Conservation (phyloP, 352 stramenopile species). For the Globisporangium nagaii region DNA sequence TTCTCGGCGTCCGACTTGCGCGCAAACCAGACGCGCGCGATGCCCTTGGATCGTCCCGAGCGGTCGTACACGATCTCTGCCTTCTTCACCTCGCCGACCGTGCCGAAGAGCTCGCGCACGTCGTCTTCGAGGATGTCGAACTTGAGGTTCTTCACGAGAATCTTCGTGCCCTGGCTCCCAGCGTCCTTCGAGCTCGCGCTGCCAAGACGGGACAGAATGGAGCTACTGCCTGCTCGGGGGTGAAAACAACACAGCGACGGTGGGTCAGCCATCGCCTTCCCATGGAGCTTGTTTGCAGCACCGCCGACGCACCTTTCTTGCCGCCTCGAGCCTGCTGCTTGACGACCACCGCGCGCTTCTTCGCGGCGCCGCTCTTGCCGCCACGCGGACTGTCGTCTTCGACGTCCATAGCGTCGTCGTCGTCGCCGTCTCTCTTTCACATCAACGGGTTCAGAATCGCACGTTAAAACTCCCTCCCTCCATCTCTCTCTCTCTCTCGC, state of each 20-base stretch:
- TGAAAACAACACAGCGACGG: conserved; percentile 3
- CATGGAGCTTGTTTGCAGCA: too few species aligned
- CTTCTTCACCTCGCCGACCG: conserved; percentile 70
- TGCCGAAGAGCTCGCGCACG: conserved; percentile 73
- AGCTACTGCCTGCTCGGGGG: conserved; percentile 9
- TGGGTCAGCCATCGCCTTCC: too few species aligned
- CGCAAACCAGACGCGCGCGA: conserved; percentile 73
- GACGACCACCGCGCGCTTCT: conserved; percentile 53
- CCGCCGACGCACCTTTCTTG: conserved; percentile 45
- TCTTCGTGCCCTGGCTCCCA: conserved; percentile 47
- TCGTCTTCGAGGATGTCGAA: conserved; percentile 83
- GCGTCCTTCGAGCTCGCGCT: conserved; percentile 32
- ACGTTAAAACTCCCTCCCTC: conserved; percentile 3
- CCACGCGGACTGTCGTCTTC: conserved; percentile 30
- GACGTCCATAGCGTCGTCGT: conserved; percentile 55
- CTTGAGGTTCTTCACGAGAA: conserved; percentile 82
- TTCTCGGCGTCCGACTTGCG: conserved; percentile 66
- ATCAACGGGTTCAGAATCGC: conserved; percentile 9
- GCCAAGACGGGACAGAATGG: conserved; percentile 68
- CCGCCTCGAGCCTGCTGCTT: conserved; percentile 34
- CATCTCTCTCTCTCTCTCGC: neutral
- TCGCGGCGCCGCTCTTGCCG: conserved; percentile 20
- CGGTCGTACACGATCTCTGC: conserved; percentile 81
- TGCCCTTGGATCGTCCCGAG: conserved; percentile 75
- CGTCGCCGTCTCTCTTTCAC: conserved; percentile 22